Percentiles rank a stretch among this genome's conserved stretches.
Conservation (phyloP, 179 eudicot genomes). For the Spergularia azorica region DNA sequence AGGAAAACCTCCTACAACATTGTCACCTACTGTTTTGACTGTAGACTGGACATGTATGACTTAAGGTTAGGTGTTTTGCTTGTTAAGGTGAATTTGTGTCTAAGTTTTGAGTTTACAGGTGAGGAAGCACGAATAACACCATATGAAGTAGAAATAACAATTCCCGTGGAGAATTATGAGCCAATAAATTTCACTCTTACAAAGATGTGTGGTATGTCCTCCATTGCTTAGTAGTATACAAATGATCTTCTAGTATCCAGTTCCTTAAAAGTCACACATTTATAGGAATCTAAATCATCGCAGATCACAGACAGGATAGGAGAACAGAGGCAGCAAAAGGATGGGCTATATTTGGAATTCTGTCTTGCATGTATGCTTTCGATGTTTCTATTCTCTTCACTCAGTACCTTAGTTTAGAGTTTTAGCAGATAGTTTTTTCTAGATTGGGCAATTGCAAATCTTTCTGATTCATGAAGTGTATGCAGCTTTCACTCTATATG, state of each 20-base stretch:
- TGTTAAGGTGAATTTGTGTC: slow-evolving; percentile 11
- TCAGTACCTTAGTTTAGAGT: not conserved
- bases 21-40: slow-evolving; percentile 69
- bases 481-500: not conserved
- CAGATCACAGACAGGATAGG: slow-evolving; percentile 59
- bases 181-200: slow-evolving; percentile 75
- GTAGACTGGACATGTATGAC: slow-evolving; percentile 89
- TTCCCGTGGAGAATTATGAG: slow-evolving; percentile 76
- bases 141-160: slow-evolving; percentile 74
- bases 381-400: not conserved
- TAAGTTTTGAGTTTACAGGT: slow-evolving; percentile 52
- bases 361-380: slow-evolving; percentile 67
- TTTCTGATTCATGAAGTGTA: not conserved
- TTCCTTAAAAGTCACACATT: slow-evolving; percentile 8
- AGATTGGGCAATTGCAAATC: slow-evolving; percentile 1
- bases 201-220: slow-evolving; percentile 72
- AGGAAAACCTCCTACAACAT: slow-evolving; percentile 81
- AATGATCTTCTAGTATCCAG: not conserved
- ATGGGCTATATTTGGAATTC: slow-evolving; percentile 87
- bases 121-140: slow-evolving; percentile 55
- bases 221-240: not conserved
- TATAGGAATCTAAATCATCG: slow-evolving; percentile 14
- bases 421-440: slow-evolving; percentile 7
- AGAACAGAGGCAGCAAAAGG: slow-evolving; percentile 58
- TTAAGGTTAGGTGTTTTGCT: not conserved